Base-by-base conservation (phyloP, 805 yeast species). In the Suhomyces sp. region DNA sequence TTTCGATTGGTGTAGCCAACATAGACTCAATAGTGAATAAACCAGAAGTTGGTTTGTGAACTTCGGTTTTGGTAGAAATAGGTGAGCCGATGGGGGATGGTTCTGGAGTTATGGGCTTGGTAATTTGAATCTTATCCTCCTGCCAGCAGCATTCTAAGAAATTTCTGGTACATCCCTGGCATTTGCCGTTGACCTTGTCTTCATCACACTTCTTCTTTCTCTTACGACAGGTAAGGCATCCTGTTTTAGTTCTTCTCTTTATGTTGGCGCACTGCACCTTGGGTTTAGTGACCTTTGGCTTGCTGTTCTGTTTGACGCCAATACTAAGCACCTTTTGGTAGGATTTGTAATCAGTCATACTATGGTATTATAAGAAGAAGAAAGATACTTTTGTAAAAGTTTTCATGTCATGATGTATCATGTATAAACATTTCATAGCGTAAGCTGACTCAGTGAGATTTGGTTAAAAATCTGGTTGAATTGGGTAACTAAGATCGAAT, bases 161-260 rank as follows among this genome's bases (percentile, higher is more conserved):
- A 66, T 76, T 76, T 54, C 80, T 64, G 5, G 73, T 66, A 54
- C 80, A 76, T 5, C 71, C 78, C 58, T 74, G 77, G 58, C 80
- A 76, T 57, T 76, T 76, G 5, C 79, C 79, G 52, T 69, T 70
- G 8, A 66, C 70, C 33, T 60, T 71, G 38, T 67, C 66, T 56
- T 81, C 82, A 60, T 83, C 87, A 66, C 88, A 84, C 70, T 84
- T 84, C 70, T 85, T 77, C 68, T 84, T 85, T 60, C 87, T 77
- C 55, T 79, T 77, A 50, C 88, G 74, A 64, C 90, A 85, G 46
- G 84, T 83, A 56, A 83, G 71, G 60, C 87, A 83, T 4, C 83
- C 83, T 4, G 82, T 77, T 55, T 78, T 73, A 5, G 79, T 76
- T 60, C 82, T 64, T 57, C 63, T 58, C 44, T 57, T 57, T 15